Conservation (phyloP, 2,329 filamentous ascomycete species). For the Nigrograna mackinnonii region DNA sequence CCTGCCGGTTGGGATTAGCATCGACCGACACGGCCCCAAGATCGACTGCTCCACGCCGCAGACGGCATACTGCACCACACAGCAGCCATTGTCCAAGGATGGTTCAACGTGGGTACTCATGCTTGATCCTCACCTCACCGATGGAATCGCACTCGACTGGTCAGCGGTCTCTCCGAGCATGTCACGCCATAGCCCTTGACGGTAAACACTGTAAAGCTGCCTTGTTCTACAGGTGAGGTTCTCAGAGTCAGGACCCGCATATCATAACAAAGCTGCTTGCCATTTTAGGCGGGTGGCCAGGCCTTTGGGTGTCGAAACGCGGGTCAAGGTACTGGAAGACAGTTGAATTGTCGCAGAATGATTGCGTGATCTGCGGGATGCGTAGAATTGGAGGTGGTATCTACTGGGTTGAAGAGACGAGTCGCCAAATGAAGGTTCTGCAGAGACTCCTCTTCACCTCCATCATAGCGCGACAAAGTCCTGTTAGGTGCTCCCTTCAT, state of each 20-base stretch:
- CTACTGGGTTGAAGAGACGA: too few species aligned
- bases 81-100: conserved; percentile 10
- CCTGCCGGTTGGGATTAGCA: conserved; percentile 35
- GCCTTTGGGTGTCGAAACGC: background rate
- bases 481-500: too few species aligned
- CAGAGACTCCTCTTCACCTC: too few species aligned
- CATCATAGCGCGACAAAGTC: too few species aligned
- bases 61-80: conserved; percentile 5
- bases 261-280: background rate
- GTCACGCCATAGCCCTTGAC: background rate
- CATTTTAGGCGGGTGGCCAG: background rate
- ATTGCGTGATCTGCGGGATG: too few species aligned
- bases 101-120: conserved; percentile 27
- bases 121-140: conserved; percentile 14
- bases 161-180: background rate
- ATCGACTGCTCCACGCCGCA: too few species aligned
- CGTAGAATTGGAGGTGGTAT: too few species aligned
- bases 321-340: too few species aligned
- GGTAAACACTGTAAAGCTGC: background rate
- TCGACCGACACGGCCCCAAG: conserved; percentile 13
- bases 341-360: too few species aligned
- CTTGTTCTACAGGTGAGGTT: background rate
- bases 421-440: too few species aligned
- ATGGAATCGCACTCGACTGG: background rate
- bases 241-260: background rate